A percentile compares a stretch with the other conserved stretches of the same genome.
Conservation (phyloP, 352 stramenopile species). For the Elongisporangium anandrum region DNA sequence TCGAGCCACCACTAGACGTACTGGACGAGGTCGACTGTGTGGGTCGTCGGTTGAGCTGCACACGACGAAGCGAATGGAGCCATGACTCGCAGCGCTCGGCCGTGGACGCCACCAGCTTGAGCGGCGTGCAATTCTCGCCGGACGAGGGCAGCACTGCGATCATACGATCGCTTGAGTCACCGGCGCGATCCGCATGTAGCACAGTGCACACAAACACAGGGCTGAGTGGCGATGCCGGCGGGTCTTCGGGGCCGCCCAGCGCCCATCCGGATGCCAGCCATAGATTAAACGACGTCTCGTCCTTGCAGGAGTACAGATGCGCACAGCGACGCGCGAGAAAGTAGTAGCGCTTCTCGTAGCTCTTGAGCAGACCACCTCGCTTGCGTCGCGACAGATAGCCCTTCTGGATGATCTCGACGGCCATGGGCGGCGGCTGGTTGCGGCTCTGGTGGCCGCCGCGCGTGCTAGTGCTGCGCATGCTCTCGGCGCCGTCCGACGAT, state of each 20-base stretch:
- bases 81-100: constrained; percentile 37
- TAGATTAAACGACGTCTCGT: constrained; percentile 57
- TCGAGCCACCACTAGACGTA: constrained; percentile 2
- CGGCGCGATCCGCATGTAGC: constrained; percentile 35
- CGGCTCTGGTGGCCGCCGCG: not conserved
- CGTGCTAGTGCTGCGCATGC: not conserved
- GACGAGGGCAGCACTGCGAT: constrained; percentile 45
- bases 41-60: constrained; percentile 34
- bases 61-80: constrained; percentile 49
- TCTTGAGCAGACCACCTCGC: constrained; percentile 46
- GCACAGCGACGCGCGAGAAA: constrained; percentile 33
- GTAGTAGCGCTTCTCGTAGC: constrained; percentile 62
- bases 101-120: constrained; percentile 38
- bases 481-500: not conserved
- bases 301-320: constrained; percentile 58
- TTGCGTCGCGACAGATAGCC: constrained; percentile 45
- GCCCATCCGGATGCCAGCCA: constrained; percentile 31
- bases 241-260: constrained; percentile 28
- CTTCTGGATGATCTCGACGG: constrained; percentile 31
- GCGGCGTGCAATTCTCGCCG: constrained; percentile 36
- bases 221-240: constrained; percentile 18
- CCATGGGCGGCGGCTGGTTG: constrained; percentile 16
- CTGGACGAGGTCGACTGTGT: constrained; percentile 7
- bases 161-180: constrained; percentile 25
- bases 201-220: constrained; percentile 44